Evolutionary conservation across 2,329 filamentous ascomycete species (phyloP).

Genomic region (Dryadomyces quercus-mongolicae): DNA sequence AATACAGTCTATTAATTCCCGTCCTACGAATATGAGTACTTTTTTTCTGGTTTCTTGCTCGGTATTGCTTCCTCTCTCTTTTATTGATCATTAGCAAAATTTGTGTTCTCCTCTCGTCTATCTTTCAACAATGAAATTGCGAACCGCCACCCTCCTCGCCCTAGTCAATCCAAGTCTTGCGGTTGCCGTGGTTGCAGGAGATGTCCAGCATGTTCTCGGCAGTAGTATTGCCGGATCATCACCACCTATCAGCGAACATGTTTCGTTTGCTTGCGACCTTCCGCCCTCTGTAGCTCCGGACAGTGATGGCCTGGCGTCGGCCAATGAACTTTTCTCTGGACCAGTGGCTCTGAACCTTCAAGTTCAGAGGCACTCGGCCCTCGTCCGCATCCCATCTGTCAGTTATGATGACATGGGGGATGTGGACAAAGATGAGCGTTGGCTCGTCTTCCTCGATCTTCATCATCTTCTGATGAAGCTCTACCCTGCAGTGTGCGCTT

Average conservation of each 20-base stretch:
- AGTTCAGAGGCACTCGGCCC: conserved; percentile 17
- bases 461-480: conserved; percentile 33
- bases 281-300: conserved; percentile 10
- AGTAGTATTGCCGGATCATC: not conserved
- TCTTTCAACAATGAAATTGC: not conserved
- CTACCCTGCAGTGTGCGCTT: conserved; percentile 37
- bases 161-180: no score
- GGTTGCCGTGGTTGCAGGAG: not conserved
- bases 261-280: conserved; percentile 10
- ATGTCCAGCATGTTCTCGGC: conserved; percentile 3
- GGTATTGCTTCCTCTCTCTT: no score
- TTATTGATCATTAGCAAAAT: not conserved
- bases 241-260: not conserved
- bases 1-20: not conserved
- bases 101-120: not conserved
- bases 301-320: conserved; percentile 9
- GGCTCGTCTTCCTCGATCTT: conserved; percentile 45
- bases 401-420: conserved; percentile 31
- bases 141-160: not conserved
- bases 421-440: conserved; percentile 43
- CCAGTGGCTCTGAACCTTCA: conserved; percentile 7
- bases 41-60: not conserved
- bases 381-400: conserved; percentile 20
- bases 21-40: no score
- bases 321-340: conserved; percentile 8